Conservation (phyloP, 768 basidiomycete genomes). For the Hypholoma fasciculare region DNA sequence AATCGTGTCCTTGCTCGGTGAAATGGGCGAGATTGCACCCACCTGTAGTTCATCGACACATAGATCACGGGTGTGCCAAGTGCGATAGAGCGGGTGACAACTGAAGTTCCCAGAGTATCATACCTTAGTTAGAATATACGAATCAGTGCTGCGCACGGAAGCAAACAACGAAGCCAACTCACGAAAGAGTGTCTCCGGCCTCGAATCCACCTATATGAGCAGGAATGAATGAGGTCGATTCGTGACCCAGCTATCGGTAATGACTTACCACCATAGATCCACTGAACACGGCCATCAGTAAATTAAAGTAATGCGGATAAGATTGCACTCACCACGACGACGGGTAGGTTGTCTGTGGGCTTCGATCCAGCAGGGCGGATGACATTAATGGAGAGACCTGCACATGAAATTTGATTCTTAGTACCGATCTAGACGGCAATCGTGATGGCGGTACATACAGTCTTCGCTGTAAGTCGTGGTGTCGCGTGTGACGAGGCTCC, state of each 20-base stretch:
- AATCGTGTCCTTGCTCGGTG: background rate
- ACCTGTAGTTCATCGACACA: conserved; percentile 23
- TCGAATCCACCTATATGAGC: conserved; percentile 8
- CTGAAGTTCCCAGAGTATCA: conserved; percentile 8
- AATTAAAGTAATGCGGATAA: background rate
- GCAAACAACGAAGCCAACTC: background rate
- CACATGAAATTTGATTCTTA: background rate
- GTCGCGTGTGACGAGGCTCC: background rate
- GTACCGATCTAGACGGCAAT: background rate
- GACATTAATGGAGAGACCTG: conserved; percentile 45
- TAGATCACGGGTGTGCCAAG: conserved; percentile 18
- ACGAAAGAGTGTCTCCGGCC: conserved; percentile 8
- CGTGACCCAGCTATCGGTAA: background rate
- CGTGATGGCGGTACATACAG: conserved; percentile 1
- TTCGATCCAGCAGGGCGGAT: conserved; percentile 33
- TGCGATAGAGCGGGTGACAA: conserved; percentile 18
- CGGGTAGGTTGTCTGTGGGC: conserved; percentile 38
- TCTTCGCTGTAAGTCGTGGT: conserved; percentile 6
- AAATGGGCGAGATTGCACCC: background rate
- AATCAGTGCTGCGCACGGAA: background rate
- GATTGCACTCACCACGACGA: conserved; percentile 39
- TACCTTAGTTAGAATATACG: background rate
- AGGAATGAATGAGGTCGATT: background rate
- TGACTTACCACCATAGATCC: conserved; percentile 17
- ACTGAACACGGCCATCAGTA: conserved; percentile 4